A percentile compares a stretch with the other conserved stretches of the same genome.
Evolutionary conservation across 2,329 filamentous ascomycete genomes (phyloP).

Genomic region (Eutypella sp.): DNA sequence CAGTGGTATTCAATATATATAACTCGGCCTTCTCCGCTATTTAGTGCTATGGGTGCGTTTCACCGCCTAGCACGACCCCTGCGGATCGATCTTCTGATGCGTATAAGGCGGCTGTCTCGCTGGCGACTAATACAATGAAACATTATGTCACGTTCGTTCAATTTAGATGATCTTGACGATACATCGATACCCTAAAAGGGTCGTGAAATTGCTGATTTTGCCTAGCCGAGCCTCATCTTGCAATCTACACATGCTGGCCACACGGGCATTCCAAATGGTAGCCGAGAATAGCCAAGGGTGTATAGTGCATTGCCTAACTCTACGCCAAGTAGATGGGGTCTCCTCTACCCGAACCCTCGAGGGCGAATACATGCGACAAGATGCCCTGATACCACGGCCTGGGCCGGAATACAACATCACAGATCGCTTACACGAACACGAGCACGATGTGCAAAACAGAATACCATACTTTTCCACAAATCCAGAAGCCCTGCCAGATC

Average conservation of each 20-base stretch:
- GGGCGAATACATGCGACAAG: background rate
- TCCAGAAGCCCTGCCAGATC: constrained; percentile 16
- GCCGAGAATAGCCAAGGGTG: background rate
- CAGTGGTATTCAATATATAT: no score
- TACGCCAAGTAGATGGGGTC: background rate
- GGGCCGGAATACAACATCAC: background rate
- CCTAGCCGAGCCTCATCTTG: no score
- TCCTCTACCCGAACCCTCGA: background rate
- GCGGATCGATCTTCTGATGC: background rate
- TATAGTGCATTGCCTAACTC: background rate
- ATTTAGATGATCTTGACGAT: background rate
- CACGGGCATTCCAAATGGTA: background rate
- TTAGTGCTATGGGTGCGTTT: background rate
- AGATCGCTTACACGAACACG: background rate
- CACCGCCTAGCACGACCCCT: background rate
- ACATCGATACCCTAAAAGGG: no score
- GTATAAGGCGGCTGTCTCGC: background rate
- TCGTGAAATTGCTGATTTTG: no score
- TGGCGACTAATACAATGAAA: background rate
- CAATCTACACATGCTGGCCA: background rate
- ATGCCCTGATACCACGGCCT: background rate
- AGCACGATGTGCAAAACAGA: background rate
- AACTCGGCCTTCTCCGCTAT: background rate
- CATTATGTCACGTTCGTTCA: background rate
- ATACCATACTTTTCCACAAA: constrained; percentile 6